Evolutionary conservation across 1,284 basidiomycete species (phyloP).

Genomic region (Moesziomyces globuligerus): DNA sequence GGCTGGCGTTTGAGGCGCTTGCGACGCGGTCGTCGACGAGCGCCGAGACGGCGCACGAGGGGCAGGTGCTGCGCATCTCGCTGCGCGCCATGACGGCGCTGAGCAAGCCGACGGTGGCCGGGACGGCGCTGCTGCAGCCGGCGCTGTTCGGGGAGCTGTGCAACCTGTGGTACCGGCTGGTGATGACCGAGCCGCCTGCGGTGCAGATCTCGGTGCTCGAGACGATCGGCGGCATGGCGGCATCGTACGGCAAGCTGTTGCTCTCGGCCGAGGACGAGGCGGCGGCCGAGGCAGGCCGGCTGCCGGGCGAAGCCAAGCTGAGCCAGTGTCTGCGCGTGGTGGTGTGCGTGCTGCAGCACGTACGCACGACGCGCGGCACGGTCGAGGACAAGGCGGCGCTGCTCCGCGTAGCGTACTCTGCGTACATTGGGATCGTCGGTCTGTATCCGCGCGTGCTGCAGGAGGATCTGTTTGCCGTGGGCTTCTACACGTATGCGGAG

Average conservation of each 20-base stretch:
- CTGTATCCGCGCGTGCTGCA: conserved; percentile 73
- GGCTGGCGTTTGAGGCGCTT: conserved; percentile 89
- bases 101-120: conserved; percentile 81
- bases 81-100: conserved; percentile 82
- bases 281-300: conserved; percentile 49
- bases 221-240: conserved; percentile 76
- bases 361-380: conserved; percentile 70
- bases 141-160: conserved; percentile 89
- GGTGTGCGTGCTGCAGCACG: conserved; percentile 79
- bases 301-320: conserved; percentile 69
- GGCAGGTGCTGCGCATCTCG: conserved; percentile 70
- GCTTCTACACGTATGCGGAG: conserved; percentile 83
- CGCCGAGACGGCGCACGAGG: conserved; percentile 67
- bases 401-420: conserved; percentile 76
- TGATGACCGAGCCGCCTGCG: conserved; percentile 81
- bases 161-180: conserved; percentile 86
- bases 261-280: conserved; percentile 48
- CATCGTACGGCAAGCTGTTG: conserved; percentile 70
- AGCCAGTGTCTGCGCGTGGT: conserved; percentile 84
- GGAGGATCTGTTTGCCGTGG: conserved; percentile 82
- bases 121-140: conserved; percentile 78
- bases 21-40: conserved; percentile 73
- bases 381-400: conserved; percentile 71
- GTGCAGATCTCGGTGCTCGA: conserved; percentile 82
- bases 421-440: conserved; percentile 75